Evolutionary conservation across 1,139 yeast genomes (phyloP).

Genomic region (Insectozyma bohioensis): DNA sequence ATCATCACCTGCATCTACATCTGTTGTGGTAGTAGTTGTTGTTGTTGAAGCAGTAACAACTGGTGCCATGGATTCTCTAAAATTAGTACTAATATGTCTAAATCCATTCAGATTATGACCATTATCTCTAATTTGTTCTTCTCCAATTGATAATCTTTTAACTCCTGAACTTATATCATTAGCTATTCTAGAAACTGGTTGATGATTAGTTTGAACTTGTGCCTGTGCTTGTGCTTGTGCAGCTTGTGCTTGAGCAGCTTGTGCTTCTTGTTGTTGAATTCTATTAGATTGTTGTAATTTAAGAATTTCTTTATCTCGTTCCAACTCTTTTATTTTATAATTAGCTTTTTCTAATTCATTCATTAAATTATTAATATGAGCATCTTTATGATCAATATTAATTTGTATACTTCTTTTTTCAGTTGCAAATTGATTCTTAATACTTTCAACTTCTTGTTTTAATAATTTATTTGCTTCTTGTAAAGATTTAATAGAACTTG

Average conservation of each 20-base stretch:
- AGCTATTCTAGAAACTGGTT: not conserved
- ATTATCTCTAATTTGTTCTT: conserved; percentile 18
- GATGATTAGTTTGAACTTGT: not conserved
- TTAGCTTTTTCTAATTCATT: conserved; percentile 15
- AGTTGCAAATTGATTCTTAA: conserved; percentile 11
- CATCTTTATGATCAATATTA: conserved; percentile 13
- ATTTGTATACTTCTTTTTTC: conserved; percentile 11
- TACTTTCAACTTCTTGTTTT: conserved; percentile 10
- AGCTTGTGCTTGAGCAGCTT: conserved; percentile 3
- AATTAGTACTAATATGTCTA: too few relatives aligned
- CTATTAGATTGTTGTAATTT: conserved; percentile 12
- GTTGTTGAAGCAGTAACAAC: conserved; percentile 2
- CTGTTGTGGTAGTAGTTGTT: conserved; percentile 1
- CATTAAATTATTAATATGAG: conserved; percentile 12
- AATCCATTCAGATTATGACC: too few relatives aligned
- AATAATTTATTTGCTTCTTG: conserved; percentile 9
- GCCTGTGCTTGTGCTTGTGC: too few relatives aligned
- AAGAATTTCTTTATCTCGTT: conserved; percentile 15
- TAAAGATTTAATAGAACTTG: conserved; percentile 6
- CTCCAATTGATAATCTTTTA: conserved; percentile 45
- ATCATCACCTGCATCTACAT: conserved; percentile 56
- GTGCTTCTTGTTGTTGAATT: not conserved
- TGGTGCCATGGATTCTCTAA: not conserved
- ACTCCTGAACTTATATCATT: conserved; percentile 48
- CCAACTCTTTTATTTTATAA: conserved; percentile 18